Base-by-base conservation (phyloP, 495 filamentous ascomycete species). In the Gamarada debralockiae region DNA sequence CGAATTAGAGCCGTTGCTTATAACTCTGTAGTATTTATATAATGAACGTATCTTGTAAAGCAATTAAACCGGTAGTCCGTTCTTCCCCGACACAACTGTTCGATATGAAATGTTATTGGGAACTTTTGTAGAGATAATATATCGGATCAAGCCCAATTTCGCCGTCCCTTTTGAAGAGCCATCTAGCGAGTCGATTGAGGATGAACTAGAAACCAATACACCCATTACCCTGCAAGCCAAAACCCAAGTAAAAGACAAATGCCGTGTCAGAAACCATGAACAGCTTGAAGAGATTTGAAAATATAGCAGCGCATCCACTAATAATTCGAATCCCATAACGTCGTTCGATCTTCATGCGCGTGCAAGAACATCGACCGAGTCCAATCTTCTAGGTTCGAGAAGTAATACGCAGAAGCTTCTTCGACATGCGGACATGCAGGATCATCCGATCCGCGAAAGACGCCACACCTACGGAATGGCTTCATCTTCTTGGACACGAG, bases 301-400 rank as follows among this genome's bases (percentile, higher is more conserved):
- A 8, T 34, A 34, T 34, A 8, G 31, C 31, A 8, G 31, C 8
- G 31, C n/a, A 34, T n/a, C 8, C n/a, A 34, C n/a, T 34, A 8
- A 34, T 34, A 34, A 34, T n/a, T 34, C 31, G 31, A 8, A 34
- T 34, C 31, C 8, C n/a, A 8, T 8, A 34, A 34, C 31, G 31
- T 34, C 31, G 8, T 8, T 34, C n/a, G n/a, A 8, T 34, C 8
- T 34, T 8, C n/a, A n/a, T 34, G 18, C 1, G 8, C 12, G 2
- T 37, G 15, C 17, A 64, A 20, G 20, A 49, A 65, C 14, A 42
- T 63, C 22, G 52, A 45, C 36, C 62, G 41, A 22, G 38, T 41
- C 59, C 59, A 66, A 31, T 60, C 57, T 13, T 66, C 56, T 31
- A 65, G 18, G 39, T 65, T 66, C n/a, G 62, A 62, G 31, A 66